phyloP scores from a whole-genome alignment of 345 rosid species.

The Trapa bicornis region DNA sequence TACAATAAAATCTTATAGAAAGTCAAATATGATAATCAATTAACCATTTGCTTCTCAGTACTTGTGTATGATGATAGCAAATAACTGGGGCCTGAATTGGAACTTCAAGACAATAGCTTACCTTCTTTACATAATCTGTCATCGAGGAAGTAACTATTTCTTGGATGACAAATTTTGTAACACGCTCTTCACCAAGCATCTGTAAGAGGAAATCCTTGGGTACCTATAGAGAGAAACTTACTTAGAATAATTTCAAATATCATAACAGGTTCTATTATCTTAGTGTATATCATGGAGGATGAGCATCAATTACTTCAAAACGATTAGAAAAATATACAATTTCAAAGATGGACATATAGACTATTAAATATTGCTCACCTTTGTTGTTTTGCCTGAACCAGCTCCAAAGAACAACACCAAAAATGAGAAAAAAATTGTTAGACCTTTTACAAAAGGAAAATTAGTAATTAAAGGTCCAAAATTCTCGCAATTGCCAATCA shows the following conservation, averaged over 20 bases:
- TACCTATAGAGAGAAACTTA: conserved; percentile 20
- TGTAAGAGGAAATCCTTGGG: conserved; percentile 41
- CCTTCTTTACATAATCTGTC: conserved; percentile 49
- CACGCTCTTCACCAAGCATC: conserved; percentile 41
- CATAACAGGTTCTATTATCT: background rate
- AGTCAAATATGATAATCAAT: background rate
- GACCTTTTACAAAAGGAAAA: background rate
- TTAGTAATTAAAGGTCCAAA: background rate
- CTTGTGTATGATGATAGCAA: background rate
- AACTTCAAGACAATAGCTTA: conserved; percentile 1
- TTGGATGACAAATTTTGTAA: conserved; percentile 47
- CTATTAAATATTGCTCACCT: conserved; percentile 20
- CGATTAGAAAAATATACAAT: background rate
- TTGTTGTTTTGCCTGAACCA: conserved; percentile 48
- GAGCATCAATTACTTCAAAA: background rate
- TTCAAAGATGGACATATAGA: background rate
- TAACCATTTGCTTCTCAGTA: background rate
- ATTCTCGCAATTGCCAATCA: background rate
- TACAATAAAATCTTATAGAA: background rate
- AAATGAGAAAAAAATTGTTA: background rate
- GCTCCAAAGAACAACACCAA: conserved; percentile 5
- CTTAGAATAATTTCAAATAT: background rate
- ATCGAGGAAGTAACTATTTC: conserved; percentile 53
- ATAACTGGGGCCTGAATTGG: background rate
- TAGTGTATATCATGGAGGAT: background rate